Conservation (phyloP, 2,329 filamentous ascomycete species). For the Aspergillus awamori region DNA sequence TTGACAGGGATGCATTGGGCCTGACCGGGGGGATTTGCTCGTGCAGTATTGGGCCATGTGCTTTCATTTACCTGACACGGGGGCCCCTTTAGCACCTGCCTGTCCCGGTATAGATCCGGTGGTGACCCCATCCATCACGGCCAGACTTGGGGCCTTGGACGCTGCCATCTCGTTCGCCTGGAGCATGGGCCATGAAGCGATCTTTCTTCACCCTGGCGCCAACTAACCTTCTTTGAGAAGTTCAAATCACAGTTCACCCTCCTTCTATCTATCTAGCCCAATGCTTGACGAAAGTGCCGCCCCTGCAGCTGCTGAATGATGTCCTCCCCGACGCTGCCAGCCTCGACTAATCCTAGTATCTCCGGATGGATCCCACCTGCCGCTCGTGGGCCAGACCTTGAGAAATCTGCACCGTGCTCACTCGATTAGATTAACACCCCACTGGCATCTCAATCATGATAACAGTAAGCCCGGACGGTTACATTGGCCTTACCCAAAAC, state of each 20-base stretch:
- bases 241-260: too few species aligned
- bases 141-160: neutral
- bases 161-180: neutral
- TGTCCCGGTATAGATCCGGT: neutral
- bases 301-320: constrained; percentile 1
- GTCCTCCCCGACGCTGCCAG: neutral
- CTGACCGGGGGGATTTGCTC: neutral
- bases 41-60: constrained; percentile 11
- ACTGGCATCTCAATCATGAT: neutral
- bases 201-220: neutral
- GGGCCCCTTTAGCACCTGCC: constrained; percentile 1
- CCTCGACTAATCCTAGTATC: neutral
- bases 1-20: neutral
- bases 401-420: neutral
- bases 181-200: neutral
- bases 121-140: neutral
- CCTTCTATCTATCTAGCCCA: neutral
- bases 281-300: neutral
- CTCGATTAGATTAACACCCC: constrained; percentile 10
- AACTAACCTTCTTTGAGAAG: too few species aligned
- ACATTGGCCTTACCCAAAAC: constrained; percentile 1
- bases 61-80: constrained; percentile 9
- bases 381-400: constrained; percentile 5
- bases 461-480: constrained; percentile 2
- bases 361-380: neutral